Conservation (phyloP, 345 rosid genomes). For the rapeseed (Brassica napus) region DNA sequence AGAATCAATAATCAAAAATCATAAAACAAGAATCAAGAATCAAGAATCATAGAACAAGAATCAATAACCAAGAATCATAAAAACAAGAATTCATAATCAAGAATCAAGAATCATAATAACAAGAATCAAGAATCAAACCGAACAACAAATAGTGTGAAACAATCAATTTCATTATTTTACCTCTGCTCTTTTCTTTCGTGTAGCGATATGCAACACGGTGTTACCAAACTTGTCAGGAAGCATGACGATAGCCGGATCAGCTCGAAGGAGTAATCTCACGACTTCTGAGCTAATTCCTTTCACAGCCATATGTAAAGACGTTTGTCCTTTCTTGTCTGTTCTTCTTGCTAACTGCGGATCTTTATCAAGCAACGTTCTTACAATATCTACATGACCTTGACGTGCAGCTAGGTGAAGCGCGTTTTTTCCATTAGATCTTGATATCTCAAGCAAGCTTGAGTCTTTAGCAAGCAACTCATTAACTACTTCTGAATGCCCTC, state of each 20-base stretch:
- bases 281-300: constrained; percentile 73
- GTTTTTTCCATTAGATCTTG: constrained; percentile 80
- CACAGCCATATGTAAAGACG: constrained; percentile 96
- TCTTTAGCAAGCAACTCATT: constrained; percentile 64
- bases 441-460: constrained; percentile 57
- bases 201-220: constrained; percentile 79
- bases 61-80: not conserved
- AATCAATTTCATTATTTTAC: constrained; percentile 37
- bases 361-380: constrained; percentile 58
- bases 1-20: not conserved
- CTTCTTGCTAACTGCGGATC: constrained; percentile 78
- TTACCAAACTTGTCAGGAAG: constrained; percentile 86
- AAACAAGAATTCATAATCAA: not conserved
- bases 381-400: constrained; percentile 86
- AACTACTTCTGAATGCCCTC: constrained; percentile 69
- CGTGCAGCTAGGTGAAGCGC: constrained; percentile 90
- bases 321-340: constrained; percentile 93
- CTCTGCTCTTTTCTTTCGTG: constrained; percentile 84
- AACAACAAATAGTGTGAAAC: not conserved
- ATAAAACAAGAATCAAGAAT: constrained; percentile 9
- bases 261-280: constrained; percentile 68
- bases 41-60: not conserved
- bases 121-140: constrained; percentile 7
- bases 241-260: constrained; percentile 76
- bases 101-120: not conserved